A percentile compares a stretch with the other conserved stretches of the same genome.
Conservation (phyloP, 768 basidiomycete species). For the Tephrocybe sp. region DNA sequence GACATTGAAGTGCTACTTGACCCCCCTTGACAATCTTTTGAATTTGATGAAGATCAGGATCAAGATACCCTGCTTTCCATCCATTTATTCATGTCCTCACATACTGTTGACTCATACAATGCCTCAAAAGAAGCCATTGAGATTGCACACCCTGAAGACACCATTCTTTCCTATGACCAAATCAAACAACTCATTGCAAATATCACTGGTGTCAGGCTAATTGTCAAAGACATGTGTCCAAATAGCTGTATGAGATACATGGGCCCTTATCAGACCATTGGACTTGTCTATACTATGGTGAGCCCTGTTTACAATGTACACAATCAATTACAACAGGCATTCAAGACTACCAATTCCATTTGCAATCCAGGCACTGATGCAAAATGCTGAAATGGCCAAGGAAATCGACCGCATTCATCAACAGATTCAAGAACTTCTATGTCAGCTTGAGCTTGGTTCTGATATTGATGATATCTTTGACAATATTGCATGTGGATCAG, state of each 20-base stretch:
- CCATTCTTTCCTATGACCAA: background rate
- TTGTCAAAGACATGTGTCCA: slow-evolving; percentile 37
- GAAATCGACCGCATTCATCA: background rate
- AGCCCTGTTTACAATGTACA: no score
- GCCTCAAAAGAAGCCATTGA: background rate
- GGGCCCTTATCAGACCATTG: slow-evolving; percentile 28
- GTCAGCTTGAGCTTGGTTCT: background rate
- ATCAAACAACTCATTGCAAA: slow-evolving; percentile 10
- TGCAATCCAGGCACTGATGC: slow-evolving; percentile 3
- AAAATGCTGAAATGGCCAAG: background rate
- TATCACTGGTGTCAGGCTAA: slow-evolving; percentile 28
- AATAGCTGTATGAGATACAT: slow-evolving; percentile 39
- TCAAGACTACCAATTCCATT: background rate
- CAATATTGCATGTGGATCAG: slow-evolving; percentile 10
- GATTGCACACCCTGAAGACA: background rate
- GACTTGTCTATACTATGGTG: slow-evolving; percentile 23
- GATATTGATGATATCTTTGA: slow-evolving; percentile 9
- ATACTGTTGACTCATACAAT: background rate
- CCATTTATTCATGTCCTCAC: background rate
- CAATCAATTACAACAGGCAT: background rate
- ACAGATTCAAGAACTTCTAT: background rate
- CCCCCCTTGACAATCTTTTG: background rate
- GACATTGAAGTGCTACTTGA: background rate
- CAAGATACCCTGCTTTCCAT: background rate
- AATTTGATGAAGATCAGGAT: background rate